These are phyloP conservation scores for Serendipita sp. DNA, from an alignment of 768 basidiomycete genomes.

Conservation along the genomic window DNA sequence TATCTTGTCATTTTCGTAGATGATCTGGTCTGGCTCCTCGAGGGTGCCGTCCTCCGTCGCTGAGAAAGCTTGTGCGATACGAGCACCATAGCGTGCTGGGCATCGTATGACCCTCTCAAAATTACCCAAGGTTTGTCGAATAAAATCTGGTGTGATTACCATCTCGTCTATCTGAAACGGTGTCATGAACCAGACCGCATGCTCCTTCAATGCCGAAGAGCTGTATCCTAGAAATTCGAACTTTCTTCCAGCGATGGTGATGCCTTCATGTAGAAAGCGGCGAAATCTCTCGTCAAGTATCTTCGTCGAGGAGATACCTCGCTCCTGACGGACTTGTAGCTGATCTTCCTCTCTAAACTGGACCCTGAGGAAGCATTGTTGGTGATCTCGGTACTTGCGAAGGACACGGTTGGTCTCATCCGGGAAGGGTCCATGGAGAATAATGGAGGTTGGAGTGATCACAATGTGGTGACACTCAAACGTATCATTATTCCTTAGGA, in stretches of 20 bases:
- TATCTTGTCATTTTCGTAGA: slow-evolving; percentile 32
- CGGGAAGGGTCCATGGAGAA: slow-evolving; percentile 36
- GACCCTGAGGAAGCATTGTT: slow-evolving; percentile 46
- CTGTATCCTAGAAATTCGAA: slow-evolving; percentile 61
- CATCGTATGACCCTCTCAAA: slow-evolving; percentile 36
- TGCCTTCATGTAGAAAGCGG: slow-evolving; percentile 27
- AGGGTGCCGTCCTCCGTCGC: slow-evolving; percentile 47
- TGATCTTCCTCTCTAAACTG: slow-evolving; percentile 44
- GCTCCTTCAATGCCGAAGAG: slow-evolving; percentile 53
- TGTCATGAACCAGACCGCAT: slow-evolving; percentile 52
- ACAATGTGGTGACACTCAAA: slow-evolving; percentile 17
- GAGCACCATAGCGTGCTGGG: slow-evolving; percentile 55
- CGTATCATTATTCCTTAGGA: background rate
- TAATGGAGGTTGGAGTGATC: slow-evolving; percentile 40
- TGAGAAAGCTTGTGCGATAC: slow-evolving; percentile 61
- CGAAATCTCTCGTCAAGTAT: slow-evolving; percentile 39
- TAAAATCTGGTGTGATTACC: slow-evolving; percentile 28
- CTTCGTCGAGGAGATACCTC: slow-evolving; percentile 34
- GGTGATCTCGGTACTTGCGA: slow-evolving; percentile 31
- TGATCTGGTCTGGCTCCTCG: slow-evolving; percentile 24
- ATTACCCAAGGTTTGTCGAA: slow-evolving; percentile 31
- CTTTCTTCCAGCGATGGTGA: slow-evolving; percentile 35
- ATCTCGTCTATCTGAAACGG: slow-evolving; percentile 28
- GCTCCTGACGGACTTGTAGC: slow-evolving; percentile 37
- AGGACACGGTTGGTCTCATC: slow-evolving; percentile 51